Evolutionary conservation across 2,329 filamentous ascomycete species (phyloP).

Genomic region (Venturia oleaginea): DNA sequence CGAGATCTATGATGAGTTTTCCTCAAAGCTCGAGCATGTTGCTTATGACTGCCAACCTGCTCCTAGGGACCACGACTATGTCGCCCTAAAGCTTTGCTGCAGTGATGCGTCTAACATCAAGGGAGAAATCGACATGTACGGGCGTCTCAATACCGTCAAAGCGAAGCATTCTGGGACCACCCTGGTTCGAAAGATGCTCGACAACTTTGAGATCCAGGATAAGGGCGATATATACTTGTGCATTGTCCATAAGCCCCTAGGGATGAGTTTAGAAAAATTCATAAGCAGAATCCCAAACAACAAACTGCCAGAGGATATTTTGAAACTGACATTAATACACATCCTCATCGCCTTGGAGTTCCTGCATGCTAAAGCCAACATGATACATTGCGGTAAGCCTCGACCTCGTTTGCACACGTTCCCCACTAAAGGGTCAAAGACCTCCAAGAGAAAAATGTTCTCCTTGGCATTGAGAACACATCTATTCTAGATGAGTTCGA

Average conservation of each 20-base stretch:
- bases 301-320: slow-evolving; percentile 18
- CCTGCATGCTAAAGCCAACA: slow-evolving; percentile 21
- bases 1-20: neutral
- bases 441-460: slow-evolving; percentile 23
- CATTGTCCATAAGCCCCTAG: slow-evolving; percentile 21
- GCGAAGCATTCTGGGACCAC: slow-evolving; percentile 17
- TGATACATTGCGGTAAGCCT: slow-evolving; percentile 22
- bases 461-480: slow-evolving; percentile 22
- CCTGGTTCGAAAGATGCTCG: slow-evolving; percentile 17
- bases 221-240: slow-evolving; percentile 17
- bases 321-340: slow-evolving; percentile 20
- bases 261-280: slow-evolving; percentile 19
- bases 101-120: slow-evolving; percentile 8
- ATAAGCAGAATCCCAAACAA: slow-evolving; percentile 12
- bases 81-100: slow-evolving; percentile 14
- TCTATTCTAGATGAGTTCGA: slow-evolving; percentile 22
- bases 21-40: neutral
- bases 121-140: slow-evolving; percentile 17
- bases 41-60: neutral
- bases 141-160: slow-evolving; percentile 18
- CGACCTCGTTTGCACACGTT: neutral
- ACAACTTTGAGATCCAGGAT: slow-evolving; percentile 20
- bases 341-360: slow-evolving; percentile 23
- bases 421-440: slow-evolving; percentile 17
- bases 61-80: slow-evolving; percentile 14